Evolutionary conservation across 2,329 filamentous ascomycete species (phyloP), one percentile per base, ranked within the genome.

Genomic region (Alternaria arborescens): DNA sequence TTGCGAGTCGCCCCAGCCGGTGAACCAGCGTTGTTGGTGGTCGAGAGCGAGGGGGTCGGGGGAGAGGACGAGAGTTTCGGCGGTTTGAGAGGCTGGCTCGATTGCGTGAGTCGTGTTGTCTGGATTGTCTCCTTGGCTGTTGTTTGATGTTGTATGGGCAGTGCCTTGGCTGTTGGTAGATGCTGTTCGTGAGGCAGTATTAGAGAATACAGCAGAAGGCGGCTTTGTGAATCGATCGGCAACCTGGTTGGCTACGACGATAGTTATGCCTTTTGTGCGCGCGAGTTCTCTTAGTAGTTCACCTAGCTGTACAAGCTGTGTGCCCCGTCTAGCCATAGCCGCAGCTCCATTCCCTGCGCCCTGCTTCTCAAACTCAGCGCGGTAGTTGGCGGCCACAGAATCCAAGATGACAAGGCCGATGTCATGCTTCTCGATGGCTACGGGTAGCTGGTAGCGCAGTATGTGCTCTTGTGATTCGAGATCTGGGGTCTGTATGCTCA

Each of bases 391-490:
- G 0, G 95, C 94, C 28, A 99, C 90, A 5, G 92, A 97, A 81
- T 99, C 95, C 32, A 99, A 81, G 14, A 98, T 86, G 1, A 99
- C 81, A 1, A 99, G 85, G 2, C 94, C 93, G 53, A 97, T 84
- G 62, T 89, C 85, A 77, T 92, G 88, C 47, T 91, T 87, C 66
- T 86, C 82, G 20, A 97, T 88, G 28, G 93, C 89, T 18, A 97
- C 90, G 1, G 95, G 95, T 6, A 98, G 89, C 78, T 99, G 95
- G 79, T 92, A 98, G 66, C 89, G 89, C 26, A 98, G 83, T 73
- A 99, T 97, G 79, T 98, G 94, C 61, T 98, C 94, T 79, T 99
- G 95, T 0, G 91, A 90, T 79, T 98, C 95, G 57, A 98, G 88
- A 76, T 98, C 94, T 32, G 92, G 91, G 10, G 92, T 93, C 51